Base-by-base conservation (phyloP, 2,329 filamentous ascomycete species). In the Scortechinia acanthostroma region DNA sequence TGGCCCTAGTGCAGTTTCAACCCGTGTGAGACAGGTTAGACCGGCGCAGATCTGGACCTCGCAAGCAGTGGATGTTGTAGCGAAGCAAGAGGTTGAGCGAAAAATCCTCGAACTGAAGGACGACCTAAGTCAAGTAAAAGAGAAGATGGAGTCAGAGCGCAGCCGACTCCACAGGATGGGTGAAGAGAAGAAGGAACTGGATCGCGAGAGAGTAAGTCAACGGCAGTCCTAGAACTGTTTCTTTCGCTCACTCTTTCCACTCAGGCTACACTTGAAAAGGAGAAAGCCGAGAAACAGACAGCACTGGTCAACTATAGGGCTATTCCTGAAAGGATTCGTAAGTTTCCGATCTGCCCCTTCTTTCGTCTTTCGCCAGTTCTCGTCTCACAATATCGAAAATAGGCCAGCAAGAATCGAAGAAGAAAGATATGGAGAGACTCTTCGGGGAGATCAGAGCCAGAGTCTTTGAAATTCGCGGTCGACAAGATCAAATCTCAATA, bases 41-140 rank as follows among this genome's bases (percentile, higher is more conserved):
- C 64, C 62, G 2, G 88, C 88, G 3, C 68, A 59, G 25, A 77
- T 76, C 55, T 96, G 93, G 82, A 90, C 83, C 1, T 80, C 89
- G 42, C 81, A 88, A 49, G 83, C 87, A 2, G 74, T 90, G 4
- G 88, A 95, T 56, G 65, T 66, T 3, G 68, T 76, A 19, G 82
- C 76, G 48, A 88, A 86, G 58, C 62, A 66, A 14, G 73, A 80
- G 44, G 59, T 93, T 42, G 16, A 45, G 66, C 63, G 30, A 44
- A 5, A 46, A 52, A 21, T 51, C 66, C 17, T 61, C 19, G 20
- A 10, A 25, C 43, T 14, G 49, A 68, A 66, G 45, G 53, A 62
- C 2, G 60, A 69, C 5, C 54, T 80, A 19, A 61, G 71, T 3
- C 49, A 52, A 4, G 47, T 59, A 14, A 42, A 55, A 42, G 43